Conservation (phyloP, 1,284 basidiomycete genomes). For the Tremellales sp. region DNA sequence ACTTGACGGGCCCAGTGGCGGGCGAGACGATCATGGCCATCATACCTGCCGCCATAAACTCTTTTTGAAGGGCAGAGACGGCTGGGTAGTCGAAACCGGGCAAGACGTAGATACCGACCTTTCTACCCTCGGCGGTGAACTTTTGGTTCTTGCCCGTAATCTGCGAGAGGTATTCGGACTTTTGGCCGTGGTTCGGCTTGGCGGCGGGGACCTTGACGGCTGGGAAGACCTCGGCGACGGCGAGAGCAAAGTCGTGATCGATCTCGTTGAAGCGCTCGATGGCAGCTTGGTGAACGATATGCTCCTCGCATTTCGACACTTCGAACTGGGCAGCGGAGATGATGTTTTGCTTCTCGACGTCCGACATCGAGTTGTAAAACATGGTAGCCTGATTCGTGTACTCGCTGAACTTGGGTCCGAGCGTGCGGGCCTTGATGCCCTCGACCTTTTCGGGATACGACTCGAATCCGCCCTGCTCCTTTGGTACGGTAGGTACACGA, state of each 20-base stretch:
- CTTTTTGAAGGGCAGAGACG: slow-evolving; percentile 57
- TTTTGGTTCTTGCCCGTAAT: slow-evolving; percentile 48
- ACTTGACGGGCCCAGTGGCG: slow-evolving; percentile 59
- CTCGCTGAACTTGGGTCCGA: slow-evolving; percentile 66
- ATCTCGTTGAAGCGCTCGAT: slow-evolving; percentile 61
- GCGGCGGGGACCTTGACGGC: slow-evolving; percentile 58
- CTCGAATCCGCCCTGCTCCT: slow-evolving; percentile 57
- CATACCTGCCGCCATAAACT: slow-evolving; percentile 56
- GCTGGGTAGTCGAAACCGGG: slow-evolving; percentile 66
- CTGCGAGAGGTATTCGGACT: slow-evolving; percentile 59
- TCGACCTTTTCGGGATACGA: slow-evolving; percentile 48
- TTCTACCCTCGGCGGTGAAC: slow-evolving; percentile 57
- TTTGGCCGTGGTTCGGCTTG: slow-evolving; percentile 59
- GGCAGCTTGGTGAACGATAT: slow-evolving; percentile 63
- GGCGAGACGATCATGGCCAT: slow-evolving; percentile 66
- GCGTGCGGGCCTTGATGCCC: slow-evolving; percentile 65
- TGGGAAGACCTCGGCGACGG: slow-evolving; percentile 54
- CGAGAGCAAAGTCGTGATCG: slow-evolving; percentile 63
- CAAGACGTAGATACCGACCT: slow-evolving; percentile 64
- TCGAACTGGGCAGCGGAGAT: slow-evolving; percentile 68
- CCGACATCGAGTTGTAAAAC: slow-evolving; percentile 68
- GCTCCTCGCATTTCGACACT: slow-evolving; percentile 71
- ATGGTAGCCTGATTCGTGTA: slow-evolving; percentile 52
- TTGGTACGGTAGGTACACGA: slow-evolving; percentile 43
- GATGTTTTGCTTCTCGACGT: slow-evolving; percentile 65